Percentiles rank a stretch among this genome's conserved stretches.
Evolutionary conservation across 2,329 filamentous ascomycete species (phyloP).

Genomic region (Epichloe brachyelytri): DNA sequence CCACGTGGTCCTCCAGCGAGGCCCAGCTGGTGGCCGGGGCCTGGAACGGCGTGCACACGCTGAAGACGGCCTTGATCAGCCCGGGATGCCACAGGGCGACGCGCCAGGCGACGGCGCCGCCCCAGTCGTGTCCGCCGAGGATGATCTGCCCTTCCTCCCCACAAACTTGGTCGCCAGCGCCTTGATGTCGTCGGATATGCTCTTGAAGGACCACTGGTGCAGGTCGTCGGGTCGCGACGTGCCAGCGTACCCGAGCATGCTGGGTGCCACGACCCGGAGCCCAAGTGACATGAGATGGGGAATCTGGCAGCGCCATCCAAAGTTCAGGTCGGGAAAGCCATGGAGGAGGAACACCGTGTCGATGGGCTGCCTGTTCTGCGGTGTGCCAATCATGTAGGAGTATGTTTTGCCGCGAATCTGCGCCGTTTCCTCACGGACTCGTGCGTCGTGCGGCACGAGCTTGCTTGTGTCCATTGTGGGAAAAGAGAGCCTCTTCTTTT

Average conservation of each 20-base stretch:
- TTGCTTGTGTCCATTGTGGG: conserved; percentile 43
- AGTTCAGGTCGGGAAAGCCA: conserved; percentile 71
- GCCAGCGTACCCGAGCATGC: conserved; percentile 76
- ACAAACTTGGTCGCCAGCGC: conserved; percentile 49
- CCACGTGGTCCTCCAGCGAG: conserved; percentile 47
- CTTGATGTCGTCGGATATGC: conserved; percentile 60
- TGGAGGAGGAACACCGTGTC: conserved; percentile 48
- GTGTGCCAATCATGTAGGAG: conserved; percentile 46
- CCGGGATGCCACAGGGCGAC: conserved; percentile 60
- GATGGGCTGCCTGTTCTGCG: conserved; percentile 22
- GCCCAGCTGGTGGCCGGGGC: conserved; percentile 40
- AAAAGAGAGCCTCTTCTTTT: too few relatives aligned
- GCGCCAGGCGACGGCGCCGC: conserved; percentile 65
- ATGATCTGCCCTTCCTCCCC: conserved; percentile 46
- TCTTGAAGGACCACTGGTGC: conserved; percentile 57
- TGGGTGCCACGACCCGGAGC: conserved; percentile 68
- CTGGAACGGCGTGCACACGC: conserved; percentile 64
- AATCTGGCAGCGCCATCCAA: conserved; percentile 85
- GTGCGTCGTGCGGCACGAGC: conserved; percentile 51
- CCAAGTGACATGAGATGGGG: conserved; percentile 59
- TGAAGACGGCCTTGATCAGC: conserved; percentile 63
- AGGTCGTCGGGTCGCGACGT: conserved; percentile 55
- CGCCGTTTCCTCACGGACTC: conserved; percentile 51
- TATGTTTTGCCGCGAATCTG: conserved; percentile 59
- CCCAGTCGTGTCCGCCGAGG: conserved; percentile 89